A percentile compares a stretch with the other conserved stretches of the same genome.
These are phyloP conservation scores for Paramecium octaurelia DNA, from an alignment of 73 alveolate species.

Conservation along the genomic window DNA sequence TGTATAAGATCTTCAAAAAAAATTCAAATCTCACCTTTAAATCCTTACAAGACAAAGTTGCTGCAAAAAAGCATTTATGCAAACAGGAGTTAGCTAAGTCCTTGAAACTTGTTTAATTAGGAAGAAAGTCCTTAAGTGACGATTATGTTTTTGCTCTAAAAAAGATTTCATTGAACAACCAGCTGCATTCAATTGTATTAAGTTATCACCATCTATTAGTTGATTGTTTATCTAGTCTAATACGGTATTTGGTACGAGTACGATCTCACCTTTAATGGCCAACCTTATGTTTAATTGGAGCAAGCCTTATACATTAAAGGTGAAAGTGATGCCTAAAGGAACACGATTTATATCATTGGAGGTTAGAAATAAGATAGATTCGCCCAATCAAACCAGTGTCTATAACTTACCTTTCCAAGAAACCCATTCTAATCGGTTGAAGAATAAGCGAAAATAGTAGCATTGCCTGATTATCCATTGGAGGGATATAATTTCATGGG, in stretches of 20 bases:
- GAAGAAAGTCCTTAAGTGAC: background rate
- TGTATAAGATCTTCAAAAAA: background rate
- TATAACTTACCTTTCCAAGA: background rate
- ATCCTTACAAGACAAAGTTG: background rate
- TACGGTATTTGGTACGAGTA: background rate
- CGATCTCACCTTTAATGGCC: background rate
- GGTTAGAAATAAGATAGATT: background rate
- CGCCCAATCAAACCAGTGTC: background rate
- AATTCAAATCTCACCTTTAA: background rate
- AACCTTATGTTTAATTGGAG: background rate
- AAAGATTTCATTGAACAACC: background rate
- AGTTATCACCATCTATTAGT: background rate
- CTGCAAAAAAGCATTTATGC: background rate
- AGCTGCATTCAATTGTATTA: background rate
- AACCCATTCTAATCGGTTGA: background rate
- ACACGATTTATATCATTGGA: background rate
- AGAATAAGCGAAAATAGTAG: background rate
- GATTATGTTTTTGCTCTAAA: constrained; percentile 1
- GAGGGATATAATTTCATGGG: background rate
- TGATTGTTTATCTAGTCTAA: background rate
- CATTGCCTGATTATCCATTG: background rate
- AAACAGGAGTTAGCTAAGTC: background rate
- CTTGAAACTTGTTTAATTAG: background rate
- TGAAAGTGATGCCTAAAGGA: background rate
- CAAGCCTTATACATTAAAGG: constrained; percentile 8